Conservation (phyloP, 1,284 basidiomycete species). For the Blastosporella zonata region DNA sequence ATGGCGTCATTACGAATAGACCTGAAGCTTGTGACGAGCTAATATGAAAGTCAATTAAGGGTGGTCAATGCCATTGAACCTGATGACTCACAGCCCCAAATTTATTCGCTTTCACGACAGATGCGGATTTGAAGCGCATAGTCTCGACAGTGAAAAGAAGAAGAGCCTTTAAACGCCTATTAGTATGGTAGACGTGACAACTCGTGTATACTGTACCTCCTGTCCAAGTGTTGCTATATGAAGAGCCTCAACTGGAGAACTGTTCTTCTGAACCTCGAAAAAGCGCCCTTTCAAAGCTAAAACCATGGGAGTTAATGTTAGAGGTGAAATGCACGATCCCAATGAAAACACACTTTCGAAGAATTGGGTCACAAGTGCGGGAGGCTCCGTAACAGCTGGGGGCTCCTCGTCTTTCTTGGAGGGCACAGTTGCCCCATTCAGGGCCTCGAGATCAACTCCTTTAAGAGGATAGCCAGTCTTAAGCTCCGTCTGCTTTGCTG, state of each 20-base stretch:
- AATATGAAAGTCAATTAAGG: constrained; percentile 7
- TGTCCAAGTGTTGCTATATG: constrained; percentile 71
- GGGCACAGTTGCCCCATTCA: constrained; percentile 44
- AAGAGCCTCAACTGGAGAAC: constrained; percentile 50
- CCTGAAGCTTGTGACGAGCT: constrained; percentile 69
- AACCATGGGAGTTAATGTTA: neutral
- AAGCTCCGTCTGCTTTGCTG: constrained; percentile 62
- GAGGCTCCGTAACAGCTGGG: constrained; percentile 57
- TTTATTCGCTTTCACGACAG: constrained; percentile 70
- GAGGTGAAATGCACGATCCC: constrained; percentile 1
- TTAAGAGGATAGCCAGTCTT: constrained; percentile 68
- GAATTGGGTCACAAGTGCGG: constrained; percentile 49
- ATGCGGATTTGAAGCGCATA: constrained; percentile 63
- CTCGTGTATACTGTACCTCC: constrained; percentile 45
- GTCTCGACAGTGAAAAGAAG: constrained; percentile 64
- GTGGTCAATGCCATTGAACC: constrained; percentile 5
- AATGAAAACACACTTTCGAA: constrained; percentile 52
- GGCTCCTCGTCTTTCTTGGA: constrained; percentile 69
- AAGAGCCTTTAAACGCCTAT: constrained; percentile 48
- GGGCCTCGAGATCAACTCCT: constrained; percentile 50
- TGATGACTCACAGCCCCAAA: constrained; percentile 54
- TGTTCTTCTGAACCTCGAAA: constrained; percentile 36
- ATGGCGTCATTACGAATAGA: constrained; percentile 52
- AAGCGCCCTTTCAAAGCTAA: constrained; percentile 56
- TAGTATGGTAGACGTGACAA: neutral